A percentile compares a stretch with the other conserved stretches of the same genome.
These are phyloP conservation scores for Trichoderma asperelloides DNA, from an alignment of 495 filamentous ascomycete genomes.

Conservation along the genomic window DNA sequence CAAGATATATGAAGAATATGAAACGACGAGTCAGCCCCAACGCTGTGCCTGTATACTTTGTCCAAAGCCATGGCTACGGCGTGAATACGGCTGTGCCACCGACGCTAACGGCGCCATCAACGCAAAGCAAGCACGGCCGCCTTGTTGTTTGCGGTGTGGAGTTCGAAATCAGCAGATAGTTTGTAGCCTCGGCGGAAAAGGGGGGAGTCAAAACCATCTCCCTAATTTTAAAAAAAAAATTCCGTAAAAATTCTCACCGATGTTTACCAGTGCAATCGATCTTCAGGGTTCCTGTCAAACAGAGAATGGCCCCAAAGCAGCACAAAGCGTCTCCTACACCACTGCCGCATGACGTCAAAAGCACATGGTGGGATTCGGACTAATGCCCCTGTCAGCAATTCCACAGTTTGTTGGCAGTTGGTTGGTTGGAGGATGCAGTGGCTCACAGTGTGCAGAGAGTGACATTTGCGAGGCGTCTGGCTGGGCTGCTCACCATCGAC, in stretches of 20 bases:
- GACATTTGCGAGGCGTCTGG: not conserved
- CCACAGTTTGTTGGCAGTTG: no score
- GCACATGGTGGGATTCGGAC: no score
- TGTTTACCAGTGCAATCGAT: not conserved
- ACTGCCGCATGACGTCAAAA: not conserved
- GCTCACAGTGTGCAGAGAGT: not conserved
- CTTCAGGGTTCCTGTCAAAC: constrained; percentile 2
- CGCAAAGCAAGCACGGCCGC: not conserved
- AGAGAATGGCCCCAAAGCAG: not conserved
- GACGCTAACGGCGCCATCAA: not conserved
- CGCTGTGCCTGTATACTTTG: not conserved
- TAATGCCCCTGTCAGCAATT: no score
- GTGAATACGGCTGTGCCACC: not conserved
- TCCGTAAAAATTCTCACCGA: not conserved
- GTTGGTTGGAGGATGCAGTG: not conserved
- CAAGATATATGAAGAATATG: not conserved
- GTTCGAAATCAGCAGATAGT: not conserved
- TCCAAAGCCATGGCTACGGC: not conserved
- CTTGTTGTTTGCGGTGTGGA: constrained; percentile 2
- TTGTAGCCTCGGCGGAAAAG: not conserved
- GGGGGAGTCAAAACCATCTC: not conserved
- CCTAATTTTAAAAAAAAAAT: not conserved
- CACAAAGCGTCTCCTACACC: not conserved
- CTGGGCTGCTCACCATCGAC: not conserved
- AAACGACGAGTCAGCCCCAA: not conserved